Conservation (phyloP, 805 yeast species). For the Ogataea paradorogensis region DNA sequence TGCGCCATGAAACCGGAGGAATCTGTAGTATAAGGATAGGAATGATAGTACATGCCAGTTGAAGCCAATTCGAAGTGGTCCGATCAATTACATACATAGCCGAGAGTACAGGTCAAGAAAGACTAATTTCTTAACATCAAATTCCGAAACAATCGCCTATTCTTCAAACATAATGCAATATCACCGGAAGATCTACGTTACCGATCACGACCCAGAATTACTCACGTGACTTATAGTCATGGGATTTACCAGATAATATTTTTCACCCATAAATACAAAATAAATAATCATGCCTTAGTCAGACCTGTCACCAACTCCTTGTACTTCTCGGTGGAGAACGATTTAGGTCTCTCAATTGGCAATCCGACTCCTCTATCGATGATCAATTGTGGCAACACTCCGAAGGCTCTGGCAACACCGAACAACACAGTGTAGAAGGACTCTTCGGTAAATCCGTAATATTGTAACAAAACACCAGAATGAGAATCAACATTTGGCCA, state of each 20-base stretch:
- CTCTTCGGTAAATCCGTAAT: conserved; percentile 80
- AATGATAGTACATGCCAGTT: background rate
- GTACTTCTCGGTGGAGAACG: conserved; percentile 92
- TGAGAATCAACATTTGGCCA: conserved; percentile 91
- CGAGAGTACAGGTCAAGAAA: no score
- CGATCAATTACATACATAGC: no score
- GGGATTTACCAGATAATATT: background rate
- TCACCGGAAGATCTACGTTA: no score
- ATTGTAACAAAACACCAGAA: conserved; percentile 81
- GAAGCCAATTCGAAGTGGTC: no score
- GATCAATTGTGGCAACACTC: conserved; percentile 82
- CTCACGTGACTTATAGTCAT: no score
- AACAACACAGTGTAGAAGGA: conserved; percentile 82
- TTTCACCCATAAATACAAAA: conserved; percentile 8
- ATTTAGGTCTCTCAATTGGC: conserved; percentile 87
- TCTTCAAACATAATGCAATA: no score
- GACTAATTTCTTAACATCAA: no score
- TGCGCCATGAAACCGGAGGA: conserved; percentile 7
- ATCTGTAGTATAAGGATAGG: conserved; percentile 4
- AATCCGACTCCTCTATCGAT: conserved; percentile 80
- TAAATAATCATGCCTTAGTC: conserved; percentile 21
- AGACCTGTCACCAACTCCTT: conserved; percentile 63
- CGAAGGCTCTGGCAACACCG: conserved; percentile 85
- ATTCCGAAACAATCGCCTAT: no score
- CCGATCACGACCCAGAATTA: no score